Base-by-base conservation (phyloP, 441 rosid genomes). In the Rhodomyrtus psidioides region DNA sequence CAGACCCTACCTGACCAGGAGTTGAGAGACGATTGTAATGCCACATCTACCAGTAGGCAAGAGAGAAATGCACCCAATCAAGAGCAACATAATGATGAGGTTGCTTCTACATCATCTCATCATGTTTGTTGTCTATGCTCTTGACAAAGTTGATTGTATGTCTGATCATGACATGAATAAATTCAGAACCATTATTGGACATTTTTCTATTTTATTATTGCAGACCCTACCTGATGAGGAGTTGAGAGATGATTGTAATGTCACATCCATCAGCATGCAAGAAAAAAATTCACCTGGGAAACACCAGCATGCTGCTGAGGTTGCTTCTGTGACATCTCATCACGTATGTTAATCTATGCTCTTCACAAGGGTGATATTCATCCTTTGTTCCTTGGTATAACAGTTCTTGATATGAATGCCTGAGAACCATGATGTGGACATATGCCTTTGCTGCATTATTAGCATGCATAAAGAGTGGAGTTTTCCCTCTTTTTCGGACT, bases 321-420 rank as follows among this genome's bases (percentile, higher is more conserved):
- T 83, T 84, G 86, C 57, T 51, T 82, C 89, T 83, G 10, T 86
- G 65, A 89, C 88, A 85, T 88, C 84, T 65, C 79, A 91, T 91
- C 89, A 88, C 89, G 95, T 91, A 88, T 19, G 42, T 58, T 84
- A 81, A 42, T 60, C 7, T 85, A 23, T 53, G 53, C 13, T 55
- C 30, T 12, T 85, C 46, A 14, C 28, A 14, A 26, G 1, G 57
- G 55, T 27, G 53, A 75, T 55, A 51, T 16, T 44, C 53, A 85
- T 54, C 65, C 27, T 75, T 26, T 75, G 21, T 39, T 84, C 15
- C 42, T 82, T 53, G 74, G 70, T 56, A 39, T 39, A 70, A 10
- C 79, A 70, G 79, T 70, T 39, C 79, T 70, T 39, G 79, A 19
- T 70, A 39, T 39, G 49, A 39, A 70, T 70, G 49, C 79, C 24